These are phyloP conservation scores for Santalum album DNA, from an alignment of 164 flowering plant species.

Conservation along the genomic window DNA sequence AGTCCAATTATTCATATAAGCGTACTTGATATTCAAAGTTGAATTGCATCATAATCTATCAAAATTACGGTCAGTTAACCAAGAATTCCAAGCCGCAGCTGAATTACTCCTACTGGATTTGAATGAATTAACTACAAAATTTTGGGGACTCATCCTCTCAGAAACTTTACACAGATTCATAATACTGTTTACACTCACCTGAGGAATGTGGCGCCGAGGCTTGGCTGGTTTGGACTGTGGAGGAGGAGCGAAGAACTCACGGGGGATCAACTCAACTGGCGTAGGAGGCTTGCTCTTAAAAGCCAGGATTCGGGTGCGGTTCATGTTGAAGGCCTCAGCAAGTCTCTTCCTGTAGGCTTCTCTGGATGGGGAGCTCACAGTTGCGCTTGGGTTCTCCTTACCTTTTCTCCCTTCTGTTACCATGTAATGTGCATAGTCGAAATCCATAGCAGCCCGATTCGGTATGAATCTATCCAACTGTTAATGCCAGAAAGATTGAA, in stretches of 20 bases:
- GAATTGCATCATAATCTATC: no score
- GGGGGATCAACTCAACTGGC: constrained; percentile 18
- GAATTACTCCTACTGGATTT: no score
- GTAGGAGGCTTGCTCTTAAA: constrained; percentile 52
- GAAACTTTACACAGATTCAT: no score
- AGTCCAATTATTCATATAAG: no score
- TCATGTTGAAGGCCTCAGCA: constrained; percentile 34
- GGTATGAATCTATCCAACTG: constrained; percentile 57
- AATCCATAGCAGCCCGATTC: constrained; percentile 47
- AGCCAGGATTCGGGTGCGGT: constrained; percentile 45
- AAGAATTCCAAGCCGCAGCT: no score
- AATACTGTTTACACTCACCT: constrained; percentile 26
- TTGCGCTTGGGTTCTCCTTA: constrained; percentile 30
- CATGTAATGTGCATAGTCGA: constrained; percentile 42
- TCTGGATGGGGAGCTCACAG: constrained; percentile 27
- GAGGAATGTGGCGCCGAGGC: constrained; percentile 43
- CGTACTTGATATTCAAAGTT: no score
- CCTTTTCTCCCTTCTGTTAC: constrained; percentile 29
- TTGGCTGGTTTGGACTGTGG: constrained; percentile 21
- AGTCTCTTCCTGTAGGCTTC: constrained; percentile 44
- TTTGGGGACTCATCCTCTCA: background rate
- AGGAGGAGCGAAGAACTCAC: constrained; percentile 14
- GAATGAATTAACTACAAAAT: no score
- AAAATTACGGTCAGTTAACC: no score
- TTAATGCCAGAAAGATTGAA: background rate